Evolutionary conservation across 306 rosid species (phyloP), one percentile per base, ranked within the genome.

Genomic region (Acacia confusa): DNA sequence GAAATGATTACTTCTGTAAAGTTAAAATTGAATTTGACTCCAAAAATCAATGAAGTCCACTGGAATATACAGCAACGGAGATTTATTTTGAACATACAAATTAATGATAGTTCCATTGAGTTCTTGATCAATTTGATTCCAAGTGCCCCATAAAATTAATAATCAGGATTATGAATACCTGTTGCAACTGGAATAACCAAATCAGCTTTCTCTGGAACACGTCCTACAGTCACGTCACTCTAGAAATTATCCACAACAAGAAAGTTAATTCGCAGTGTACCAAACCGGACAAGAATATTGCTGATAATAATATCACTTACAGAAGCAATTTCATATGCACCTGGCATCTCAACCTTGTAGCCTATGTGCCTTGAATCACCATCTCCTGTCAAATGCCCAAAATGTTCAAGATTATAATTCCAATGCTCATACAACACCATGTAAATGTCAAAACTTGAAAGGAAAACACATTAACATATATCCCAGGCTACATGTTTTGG

Each of bases 121-220:
- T 28, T 28, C 69, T 63, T 14, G 40, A 63, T 28, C 69, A 14
- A 63, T 63, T 63, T 63, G 69, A 28, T 63, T 28, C 40, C 40
- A 63, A 63, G 14, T 27, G 40, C 38, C 10, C 38, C 69, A 14
- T 28, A 28, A 22, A 2, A 63, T 63, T 63, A 6, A 63, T 27
- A 14, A 63, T 63, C 40, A 63, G 41, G 69, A 63, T 28, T 30
- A 13, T 20, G 69, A 14, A 74, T 87, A 95, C 99, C 97, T 88
- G 99, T 95, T 34, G 97, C 97, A 81, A 95, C 91, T 44, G 95
- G 97, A 83, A 95, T 93, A 36, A 91, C 97, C 72, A 93, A 38
- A 81, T 93, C 95, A 48, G 95, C 99, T 87, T 95, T 88, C 38
- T 80, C 99, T 15, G 97, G 97, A 85, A 91, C 87, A 27, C 97